Evolutionary conservation across 768 basidiomycete species (phyloP).

Genomic region (Tremella mesenterica): DNA sequence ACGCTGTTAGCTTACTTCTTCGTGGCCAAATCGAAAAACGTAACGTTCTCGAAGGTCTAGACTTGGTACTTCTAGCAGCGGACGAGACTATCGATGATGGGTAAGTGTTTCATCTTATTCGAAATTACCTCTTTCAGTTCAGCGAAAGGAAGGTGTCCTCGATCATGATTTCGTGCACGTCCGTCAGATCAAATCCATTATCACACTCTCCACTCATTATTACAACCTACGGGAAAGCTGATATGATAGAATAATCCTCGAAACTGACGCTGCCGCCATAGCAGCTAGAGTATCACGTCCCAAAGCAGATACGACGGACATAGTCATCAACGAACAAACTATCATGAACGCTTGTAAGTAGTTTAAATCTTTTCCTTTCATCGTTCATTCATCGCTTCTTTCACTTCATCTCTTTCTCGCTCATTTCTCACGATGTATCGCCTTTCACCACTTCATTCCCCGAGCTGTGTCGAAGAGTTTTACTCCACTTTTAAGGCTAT

Average conservation of each 20-base stretch:
- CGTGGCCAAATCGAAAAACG: slow-evolving; percentile 92
- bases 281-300: slow-evolving; percentile 88
- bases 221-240: no score
- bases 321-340: slow-evolving; percentile 97
- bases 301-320: slow-evolving; percentile 85
- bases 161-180: no score
- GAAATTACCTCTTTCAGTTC: not conserved
- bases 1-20: slow-evolving; percentile 75
- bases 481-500: no score
- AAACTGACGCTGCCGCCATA: slow-evolving; percentile 92
- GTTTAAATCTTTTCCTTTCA: no score
- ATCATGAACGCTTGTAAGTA: slow-evolving; percentile 82
- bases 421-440: no score
- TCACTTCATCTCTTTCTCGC: no score
- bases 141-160: not conserved
- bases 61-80: slow-evolving; percentile 79
- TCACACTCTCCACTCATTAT: no score
- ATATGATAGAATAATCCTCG: slow-evolving; percentile 88
- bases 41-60: slow-evolving; percentile 85
- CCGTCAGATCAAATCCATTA: no score
- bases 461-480: not conserved
- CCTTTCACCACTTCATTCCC: no score
- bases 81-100: slow-evolving; percentile 98
- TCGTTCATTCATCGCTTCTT: no score
- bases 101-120: slow-evolving; percentile 49